Conservation (phyloP, 2,329 filamentous ascomycete genomes). For the Aspergillus transmontanensis region DNA sequence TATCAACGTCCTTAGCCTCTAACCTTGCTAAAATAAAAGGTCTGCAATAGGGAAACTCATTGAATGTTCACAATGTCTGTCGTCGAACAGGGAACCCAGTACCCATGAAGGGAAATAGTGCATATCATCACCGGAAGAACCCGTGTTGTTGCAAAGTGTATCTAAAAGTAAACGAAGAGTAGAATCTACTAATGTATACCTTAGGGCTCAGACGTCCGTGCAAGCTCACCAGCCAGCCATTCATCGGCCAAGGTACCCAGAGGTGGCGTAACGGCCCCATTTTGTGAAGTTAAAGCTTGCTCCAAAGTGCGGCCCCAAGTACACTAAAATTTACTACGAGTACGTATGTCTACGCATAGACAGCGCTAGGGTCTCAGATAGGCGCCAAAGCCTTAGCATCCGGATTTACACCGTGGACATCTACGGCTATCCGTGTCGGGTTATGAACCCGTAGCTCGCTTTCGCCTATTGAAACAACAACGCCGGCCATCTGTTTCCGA, state of each 20-base stretch:
- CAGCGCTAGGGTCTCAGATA: slow-evolving; percentile 1
- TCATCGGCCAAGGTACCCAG: neutral
- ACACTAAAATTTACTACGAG: neutral
- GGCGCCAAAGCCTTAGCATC: neutral
- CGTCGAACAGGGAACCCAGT: neutral
- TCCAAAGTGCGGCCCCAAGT: neutral
- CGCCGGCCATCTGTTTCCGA: neutral
- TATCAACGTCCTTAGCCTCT: neutral
- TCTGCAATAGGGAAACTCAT: neutral
- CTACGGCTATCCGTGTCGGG: neutral
- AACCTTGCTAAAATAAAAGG: neutral
- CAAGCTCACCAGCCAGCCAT: neutral
- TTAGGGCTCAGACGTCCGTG: neutral
- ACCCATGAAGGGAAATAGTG: neutral
- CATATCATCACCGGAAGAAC: neutral
- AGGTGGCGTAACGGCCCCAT: neutral
- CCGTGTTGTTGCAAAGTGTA: neutral
- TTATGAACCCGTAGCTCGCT: neutral
- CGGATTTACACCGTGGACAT: neutral
- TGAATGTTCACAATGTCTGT: neutral
- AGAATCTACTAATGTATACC: neutral
- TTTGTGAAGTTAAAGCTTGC: neutral
- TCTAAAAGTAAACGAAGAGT: neutral
- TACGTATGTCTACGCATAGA: slow-evolving; percentile 1
- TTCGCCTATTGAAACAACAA: neutral